Percentiles rank a stretch among this genome's conserved stretches.
These are phyloP conservation scores for Colletotrichum sp. DNA, from an alignment of 2,329 filamentous ascomycete genomes.

Conservation along the genomic window DNA sequence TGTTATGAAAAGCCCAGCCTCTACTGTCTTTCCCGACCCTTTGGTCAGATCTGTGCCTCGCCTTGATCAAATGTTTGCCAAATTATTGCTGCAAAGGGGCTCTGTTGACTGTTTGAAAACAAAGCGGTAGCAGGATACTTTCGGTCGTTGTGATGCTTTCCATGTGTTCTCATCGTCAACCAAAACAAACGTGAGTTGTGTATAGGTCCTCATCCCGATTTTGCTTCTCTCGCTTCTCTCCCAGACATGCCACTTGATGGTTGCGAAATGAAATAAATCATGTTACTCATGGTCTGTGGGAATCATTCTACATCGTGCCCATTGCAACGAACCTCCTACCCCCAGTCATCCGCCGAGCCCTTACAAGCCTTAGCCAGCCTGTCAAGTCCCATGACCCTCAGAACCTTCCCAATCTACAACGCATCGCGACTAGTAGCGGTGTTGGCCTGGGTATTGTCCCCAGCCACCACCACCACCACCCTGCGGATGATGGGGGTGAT, in stretches of 20 bases:
- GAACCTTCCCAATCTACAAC: background rate
- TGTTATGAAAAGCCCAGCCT: background rate
- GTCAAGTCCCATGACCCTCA: background rate
- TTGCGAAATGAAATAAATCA: background rate
- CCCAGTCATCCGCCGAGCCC: background rate
- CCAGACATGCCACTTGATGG: background rate
- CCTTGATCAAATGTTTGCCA: background rate
- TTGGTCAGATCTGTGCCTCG: background rate
- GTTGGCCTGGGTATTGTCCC: constrained; percentile 42
- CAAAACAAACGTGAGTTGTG: background rate
- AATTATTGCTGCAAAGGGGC: background rate
- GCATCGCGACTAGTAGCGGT: constrained; percentile 29
- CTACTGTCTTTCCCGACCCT: background rate
- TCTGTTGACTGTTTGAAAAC: background rate
- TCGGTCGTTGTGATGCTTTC: background rate
- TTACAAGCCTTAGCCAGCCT: background rate
- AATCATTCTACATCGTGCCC: background rate
- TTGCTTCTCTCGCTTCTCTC: background rate
- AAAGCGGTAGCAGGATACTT: background rate
- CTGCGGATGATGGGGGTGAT: constrained; percentile 23
- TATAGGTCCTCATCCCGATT: background rate
- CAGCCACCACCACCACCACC: constrained; percentile 25
- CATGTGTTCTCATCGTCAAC: background rate
- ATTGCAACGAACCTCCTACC: background rate
- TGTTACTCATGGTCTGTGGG: background rate